Conservation (phyloP, 805 yeast species). For the Candida takata region DNA sequence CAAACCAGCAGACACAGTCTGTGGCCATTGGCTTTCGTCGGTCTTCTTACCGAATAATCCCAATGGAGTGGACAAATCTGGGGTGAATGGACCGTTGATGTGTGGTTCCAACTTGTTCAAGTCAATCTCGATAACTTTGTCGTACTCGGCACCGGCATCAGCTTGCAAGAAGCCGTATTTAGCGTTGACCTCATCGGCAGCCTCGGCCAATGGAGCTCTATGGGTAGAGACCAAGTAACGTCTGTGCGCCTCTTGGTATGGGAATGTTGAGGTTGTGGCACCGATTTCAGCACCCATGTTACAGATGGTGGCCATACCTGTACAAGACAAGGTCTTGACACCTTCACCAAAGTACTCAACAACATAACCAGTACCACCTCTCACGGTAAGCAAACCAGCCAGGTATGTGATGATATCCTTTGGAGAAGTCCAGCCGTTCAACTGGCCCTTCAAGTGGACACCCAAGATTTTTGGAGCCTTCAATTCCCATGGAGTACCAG, state of each 20-base stretch:
- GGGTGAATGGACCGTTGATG: slow-evolving; percentile 97
- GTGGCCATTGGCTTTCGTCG: slow-evolving; percentile 76
- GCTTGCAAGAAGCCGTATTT: slow-evolving; percentile 64
- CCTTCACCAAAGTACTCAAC: slow-evolving; percentile 98
- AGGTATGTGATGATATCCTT: slow-evolving; percentile 91
- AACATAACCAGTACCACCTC: slow-evolving; percentile 97
- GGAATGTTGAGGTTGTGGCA: slow-evolving; percentile 97
- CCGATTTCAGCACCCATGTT: slow-evolving; percentile 99
- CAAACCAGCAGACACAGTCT: slow-evolving; percentile 80
- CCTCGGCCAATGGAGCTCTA: slow-evolving; percentile 75
- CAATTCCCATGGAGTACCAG: slow-evolving; percentile 98
- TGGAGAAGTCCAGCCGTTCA: slow-evolving; percentile 94
- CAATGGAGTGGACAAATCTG: slow-evolving; percentile 92
- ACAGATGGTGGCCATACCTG: slow-evolving; percentile 99
- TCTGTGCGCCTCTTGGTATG: slow-evolving; percentile 76
- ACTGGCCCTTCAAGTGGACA: slow-evolving; percentile 82
- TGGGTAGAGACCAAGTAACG: slow-evolving; percentile 79
- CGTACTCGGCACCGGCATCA: slow-evolving; percentile 86
- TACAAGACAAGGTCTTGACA: slow-evolving; percentile 79
- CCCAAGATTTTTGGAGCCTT: slow-evolving; percentile 95
- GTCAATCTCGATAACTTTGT: slow-evolving; percentile 85
- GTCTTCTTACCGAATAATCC: slow-evolving; percentile 73
- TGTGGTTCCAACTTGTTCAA: slow-evolving; percentile 86
- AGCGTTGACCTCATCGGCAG: slow-evolving; percentile 56
- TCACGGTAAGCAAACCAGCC: slow-evolving; percentile 89